phyloP scores from a whole-genome alignment of 352 stramenopile genomes.

The Pseudoperonospora humuli region DNA sequence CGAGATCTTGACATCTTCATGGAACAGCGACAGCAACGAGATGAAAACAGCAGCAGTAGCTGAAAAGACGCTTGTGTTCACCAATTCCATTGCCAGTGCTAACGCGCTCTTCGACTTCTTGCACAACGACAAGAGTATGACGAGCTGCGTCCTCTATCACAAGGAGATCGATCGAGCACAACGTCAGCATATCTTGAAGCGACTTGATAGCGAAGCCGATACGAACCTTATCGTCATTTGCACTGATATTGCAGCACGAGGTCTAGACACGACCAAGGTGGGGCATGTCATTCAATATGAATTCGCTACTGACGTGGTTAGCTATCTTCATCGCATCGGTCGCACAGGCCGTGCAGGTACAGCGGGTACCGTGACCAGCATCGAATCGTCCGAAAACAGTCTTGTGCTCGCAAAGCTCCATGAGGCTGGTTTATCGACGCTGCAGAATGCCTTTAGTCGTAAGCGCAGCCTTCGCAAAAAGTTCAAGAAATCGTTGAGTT shows the following conservation, averaged over 20 bases:
- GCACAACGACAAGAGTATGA: slow-evolving; percentile 23
- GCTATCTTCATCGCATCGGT: slow-evolving; percentile 72
- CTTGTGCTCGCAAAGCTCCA: slow-evolving; percentile 62
- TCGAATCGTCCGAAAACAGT: slow-evolving; percentile 50
- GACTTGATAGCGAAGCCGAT: slow-evolving; percentile 28
- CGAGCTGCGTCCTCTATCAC: slow-evolving; percentile 40
- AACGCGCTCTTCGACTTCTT: slow-evolving; percentile 50
- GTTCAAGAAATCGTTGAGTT: slow-evolving; percentile 43
- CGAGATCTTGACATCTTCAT: slow-evolving; percentile 32
- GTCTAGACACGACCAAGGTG: slow-evolving; percentile 65
- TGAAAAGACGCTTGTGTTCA: slow-evolving; percentile 59
- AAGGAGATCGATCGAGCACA: slow-evolving; percentile 52
- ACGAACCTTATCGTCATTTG: slow-evolving; percentile 47
- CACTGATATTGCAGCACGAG: slow-evolving; percentile 70
- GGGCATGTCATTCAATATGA: slow-evolving; percentile 74
- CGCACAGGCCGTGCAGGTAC: slow-evolving; percentile 56
- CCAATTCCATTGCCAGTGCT: slow-evolving; percentile 68
- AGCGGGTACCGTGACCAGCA: slow-evolving; percentile 54
- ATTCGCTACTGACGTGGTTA: slow-evolving; percentile 76
- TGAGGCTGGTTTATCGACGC: slow-evolving; percentile 36
- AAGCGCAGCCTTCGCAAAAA: slow-evolving; percentile 80
- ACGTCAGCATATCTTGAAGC: slow-evolving; percentile 37
- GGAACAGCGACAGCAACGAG: not conserved
- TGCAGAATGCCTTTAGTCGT: slow-evolving; percentile 66
- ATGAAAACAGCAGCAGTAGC: not conserved